These are phyloP conservation scores for Lachnellula occidentalis DNA, from an alignment of 2,329 filamentous ascomycete genomes.

Conservation along the genomic window DNA sequence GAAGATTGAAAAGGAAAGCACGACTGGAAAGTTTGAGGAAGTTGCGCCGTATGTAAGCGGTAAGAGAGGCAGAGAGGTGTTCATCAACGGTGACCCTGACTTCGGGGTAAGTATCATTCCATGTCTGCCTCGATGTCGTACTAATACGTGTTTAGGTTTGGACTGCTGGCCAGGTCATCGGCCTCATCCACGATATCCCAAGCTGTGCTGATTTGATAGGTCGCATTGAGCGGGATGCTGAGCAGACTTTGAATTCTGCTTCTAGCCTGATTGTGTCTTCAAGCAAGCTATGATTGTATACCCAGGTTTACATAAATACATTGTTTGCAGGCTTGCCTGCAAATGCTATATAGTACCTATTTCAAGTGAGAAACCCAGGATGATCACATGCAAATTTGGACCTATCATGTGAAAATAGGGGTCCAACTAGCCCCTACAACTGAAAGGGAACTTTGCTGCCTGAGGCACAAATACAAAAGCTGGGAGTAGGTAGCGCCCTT, in stretches of 20 bases:
- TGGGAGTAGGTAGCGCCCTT: no score
- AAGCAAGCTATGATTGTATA: slow-evolving; percentile 43
- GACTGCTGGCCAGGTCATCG: slow-evolving; percentile 96
- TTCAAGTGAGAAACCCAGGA: no score
- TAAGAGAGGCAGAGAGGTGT: slow-evolving; percentile 85
- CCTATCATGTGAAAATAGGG: no score
- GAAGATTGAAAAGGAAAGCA: slow-evolving; percentile 77
- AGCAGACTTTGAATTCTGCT: slow-evolving; percentile 57
- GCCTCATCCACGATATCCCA: slow-evolving; percentile 77
- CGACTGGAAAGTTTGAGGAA: slow-evolving; percentile 81
- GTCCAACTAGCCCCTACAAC: no score
- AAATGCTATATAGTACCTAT: background rate
- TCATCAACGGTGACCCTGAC: slow-evolving; percentile 84
- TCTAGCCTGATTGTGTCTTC: slow-evolving; percentile 48
- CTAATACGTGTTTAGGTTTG: slow-evolving; percentile 59
- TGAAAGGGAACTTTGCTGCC: no score
- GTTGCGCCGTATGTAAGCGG: slow-evolving; percentile 84
- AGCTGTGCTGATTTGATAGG: slow-evolving; percentile 64
- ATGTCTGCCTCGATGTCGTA: slow-evolving; percentile 2
- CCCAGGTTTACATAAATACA: slow-evolving; percentile 1
- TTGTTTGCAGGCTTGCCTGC: background rate
- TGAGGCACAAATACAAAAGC: no score
- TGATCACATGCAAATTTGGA: no score
- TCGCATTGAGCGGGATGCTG: slow-evolving; percentile 73
- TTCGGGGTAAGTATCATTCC: slow-evolving; percentile 62